Conservation (phyloP, 805 yeast genomes). For the Starmerella potacharoeniae region DNA sequence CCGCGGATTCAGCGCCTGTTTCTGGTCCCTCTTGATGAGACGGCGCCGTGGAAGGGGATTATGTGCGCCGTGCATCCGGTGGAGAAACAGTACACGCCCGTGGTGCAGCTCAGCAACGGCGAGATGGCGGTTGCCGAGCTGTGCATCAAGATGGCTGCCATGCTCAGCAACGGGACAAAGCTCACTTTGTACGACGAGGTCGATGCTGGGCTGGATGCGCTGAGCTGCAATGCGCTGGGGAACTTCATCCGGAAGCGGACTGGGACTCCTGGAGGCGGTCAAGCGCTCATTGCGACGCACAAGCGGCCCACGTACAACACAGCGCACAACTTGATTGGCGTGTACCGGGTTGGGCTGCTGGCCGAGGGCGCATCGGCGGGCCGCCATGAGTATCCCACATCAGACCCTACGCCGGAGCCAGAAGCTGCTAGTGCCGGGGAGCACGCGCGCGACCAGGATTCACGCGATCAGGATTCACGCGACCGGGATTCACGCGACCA, state of each 20-base stretch:
- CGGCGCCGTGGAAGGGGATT: background rate
- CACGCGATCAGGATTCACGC: too few relatives aligned
- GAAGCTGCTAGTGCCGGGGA: too few relatives aligned
- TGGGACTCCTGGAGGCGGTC: background rate
- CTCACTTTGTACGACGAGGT: background rate
- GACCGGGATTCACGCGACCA: too few relatives aligned
- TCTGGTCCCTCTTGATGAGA: background rate
- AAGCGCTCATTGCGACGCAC: constrained; percentile 1
- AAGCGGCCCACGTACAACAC: background rate
- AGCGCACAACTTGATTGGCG: background rate
- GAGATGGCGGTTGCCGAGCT: background rate
- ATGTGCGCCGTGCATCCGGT: background rate
- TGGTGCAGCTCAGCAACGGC: background rate
- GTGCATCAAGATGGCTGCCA: background rate
- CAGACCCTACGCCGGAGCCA: too few relatives aligned
- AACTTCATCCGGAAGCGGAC: background rate
- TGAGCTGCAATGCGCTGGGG: background rate
- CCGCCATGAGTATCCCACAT: too few relatives aligned
- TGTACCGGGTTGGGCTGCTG: background rate
- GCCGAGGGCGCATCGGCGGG: too few relatives aligned
- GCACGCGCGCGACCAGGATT: too few relatives aligned
- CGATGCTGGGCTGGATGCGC: background rate
- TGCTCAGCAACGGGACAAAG: background rate
- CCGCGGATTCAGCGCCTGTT: background rate
- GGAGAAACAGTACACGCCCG: background rate